phyloP scores from a whole-genome alignment of 2,329 filamentous ascomycete species.

The Penicillium sp. region DNA sequence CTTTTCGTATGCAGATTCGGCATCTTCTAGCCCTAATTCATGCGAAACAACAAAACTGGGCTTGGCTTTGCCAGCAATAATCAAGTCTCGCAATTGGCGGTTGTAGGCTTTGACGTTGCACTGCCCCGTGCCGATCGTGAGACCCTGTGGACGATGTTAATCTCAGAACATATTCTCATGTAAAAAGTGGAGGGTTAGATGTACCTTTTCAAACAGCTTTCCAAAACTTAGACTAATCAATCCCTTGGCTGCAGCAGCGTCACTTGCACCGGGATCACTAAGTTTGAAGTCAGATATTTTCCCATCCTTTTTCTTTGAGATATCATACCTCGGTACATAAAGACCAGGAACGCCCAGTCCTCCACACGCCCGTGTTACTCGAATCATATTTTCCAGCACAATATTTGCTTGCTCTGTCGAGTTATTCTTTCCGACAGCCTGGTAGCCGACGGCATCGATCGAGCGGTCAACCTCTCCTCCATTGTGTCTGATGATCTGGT shows the following conservation, averaged over 20 bases:
- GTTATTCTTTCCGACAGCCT: conserved; percentile 55
- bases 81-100: conserved; percentile 61
- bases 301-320: too few relatives aligned
- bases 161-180: too few relatives aligned
- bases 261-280: conserved; percentile 59
- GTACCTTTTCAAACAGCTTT: conserved; percentile 66
- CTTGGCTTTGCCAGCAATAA: conserved; percentile 61
- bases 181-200: too few relatives aligned
- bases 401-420: conserved; percentile 60
- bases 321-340: conserved; percentile 41
- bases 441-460: conserved; percentile 64
- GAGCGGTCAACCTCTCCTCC: conserved; percentile 60
- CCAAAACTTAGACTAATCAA: conserved; percentile 64
- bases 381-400: conserved; percentile 61
- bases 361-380: conserved; percentile 58
- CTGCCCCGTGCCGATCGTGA: conserved; percentile 59
- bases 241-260: conserved; percentile 53
- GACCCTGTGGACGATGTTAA: conserved; percentile 41
- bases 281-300: too few relatives aligned
- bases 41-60: conserved; percentile 65
- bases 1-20: conserved; percentile 59
- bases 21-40: conserved; percentile 60
- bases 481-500: conserved; percentile 58
- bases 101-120: conserved; percentile 69
- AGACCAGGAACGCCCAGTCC: conserved; percentile 60